A percentile compares a stretch with the other conserved stretches of the same genome.
Evolutionary conservation across 139 green algal species (phyloP).

Genomic region (Tetraselmis chui): DNA sequence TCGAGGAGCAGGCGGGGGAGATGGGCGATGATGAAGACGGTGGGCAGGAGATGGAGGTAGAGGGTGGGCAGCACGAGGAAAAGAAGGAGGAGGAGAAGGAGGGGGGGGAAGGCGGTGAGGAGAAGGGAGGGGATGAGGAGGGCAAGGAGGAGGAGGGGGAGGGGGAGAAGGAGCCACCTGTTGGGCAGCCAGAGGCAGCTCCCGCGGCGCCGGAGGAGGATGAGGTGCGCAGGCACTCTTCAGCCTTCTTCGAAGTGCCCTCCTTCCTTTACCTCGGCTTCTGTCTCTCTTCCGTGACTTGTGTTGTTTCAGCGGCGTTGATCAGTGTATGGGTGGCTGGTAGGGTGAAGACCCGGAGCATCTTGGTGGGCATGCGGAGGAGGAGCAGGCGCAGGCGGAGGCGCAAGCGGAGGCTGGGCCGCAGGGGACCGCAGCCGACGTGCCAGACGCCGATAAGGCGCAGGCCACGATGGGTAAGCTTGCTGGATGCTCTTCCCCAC

Average conservation of each 20-base stretch:
- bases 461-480: neutral
- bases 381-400: constrained; percentile 11
- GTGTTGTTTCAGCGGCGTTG: too few species aligned
- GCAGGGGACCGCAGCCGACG: constrained; percentile 15
- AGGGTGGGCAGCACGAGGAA: constrained; percentile 4
- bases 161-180: neutral
- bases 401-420: constrained; percentile 39
- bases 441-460: neutral
- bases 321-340: too few species aligned
- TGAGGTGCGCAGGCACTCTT: too few species aligned
- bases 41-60: constrained; percentile 21
- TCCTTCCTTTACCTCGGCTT: too few species aligned
- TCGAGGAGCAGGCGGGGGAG: constrained; percentile 7
- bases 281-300: neutral
- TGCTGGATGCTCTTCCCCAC: too few species aligned
- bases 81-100: constrained; percentile 7
- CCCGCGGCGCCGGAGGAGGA: neutral
- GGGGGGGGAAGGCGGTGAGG: constrained; percentile 7
- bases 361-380: neutral
- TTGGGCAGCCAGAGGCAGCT: neutral
- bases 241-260: too few species aligned
- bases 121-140: constrained; percentile 9
- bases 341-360: neutral
- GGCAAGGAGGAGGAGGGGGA: constrained; percentile 13
- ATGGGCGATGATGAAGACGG: constrained; percentile 11